Percentiles rank a stretch among this genome's conserved stretches.
Conservation (phyloP, 2,329 filamentous ascomycete species). For the Xylaria sp. region DNA sequence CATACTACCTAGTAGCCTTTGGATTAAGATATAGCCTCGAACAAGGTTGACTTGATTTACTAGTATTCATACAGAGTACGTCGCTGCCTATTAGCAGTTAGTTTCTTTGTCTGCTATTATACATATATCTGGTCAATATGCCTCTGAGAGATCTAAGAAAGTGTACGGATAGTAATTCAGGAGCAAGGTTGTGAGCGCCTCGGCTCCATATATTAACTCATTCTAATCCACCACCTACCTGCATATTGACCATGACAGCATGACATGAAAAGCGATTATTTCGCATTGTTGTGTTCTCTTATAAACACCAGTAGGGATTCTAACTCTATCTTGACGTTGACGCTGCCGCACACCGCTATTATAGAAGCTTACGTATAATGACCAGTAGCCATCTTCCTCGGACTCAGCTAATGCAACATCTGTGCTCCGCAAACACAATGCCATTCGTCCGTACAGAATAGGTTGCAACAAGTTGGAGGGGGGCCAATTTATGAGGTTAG, state of each 20-base stretch:
- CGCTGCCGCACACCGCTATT: slow-evolving; percentile 5
- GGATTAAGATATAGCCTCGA: not conserved
- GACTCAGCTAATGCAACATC: not conserved
- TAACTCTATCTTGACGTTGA: no score
- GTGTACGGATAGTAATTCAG: no score
- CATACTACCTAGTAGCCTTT: not conserved
- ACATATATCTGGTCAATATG: not conserved
- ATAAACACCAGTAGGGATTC: not conserved
- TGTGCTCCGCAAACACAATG: no score
- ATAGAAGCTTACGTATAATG: not conserved
- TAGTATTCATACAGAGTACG: no score
- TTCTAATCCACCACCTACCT: no score
- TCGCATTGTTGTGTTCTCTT: not conserved
- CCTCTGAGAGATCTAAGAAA: not conserved
- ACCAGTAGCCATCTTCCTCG: not conserved
- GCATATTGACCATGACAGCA: no score
- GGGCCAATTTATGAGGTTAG: not conserved
- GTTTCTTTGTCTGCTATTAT: no score
- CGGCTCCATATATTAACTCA: not conserved
- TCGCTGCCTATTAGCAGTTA: no score
- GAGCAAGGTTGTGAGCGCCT: not conserved
- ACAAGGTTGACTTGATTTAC: no score
- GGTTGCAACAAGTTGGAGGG: not conserved
- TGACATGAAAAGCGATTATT: not conserved
- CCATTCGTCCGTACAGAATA: not conserved